phyloP scores from a whole-genome alignment of 2,329 filamentous ascomycete species.

The Aureobasidium melanogenum region DNA sequence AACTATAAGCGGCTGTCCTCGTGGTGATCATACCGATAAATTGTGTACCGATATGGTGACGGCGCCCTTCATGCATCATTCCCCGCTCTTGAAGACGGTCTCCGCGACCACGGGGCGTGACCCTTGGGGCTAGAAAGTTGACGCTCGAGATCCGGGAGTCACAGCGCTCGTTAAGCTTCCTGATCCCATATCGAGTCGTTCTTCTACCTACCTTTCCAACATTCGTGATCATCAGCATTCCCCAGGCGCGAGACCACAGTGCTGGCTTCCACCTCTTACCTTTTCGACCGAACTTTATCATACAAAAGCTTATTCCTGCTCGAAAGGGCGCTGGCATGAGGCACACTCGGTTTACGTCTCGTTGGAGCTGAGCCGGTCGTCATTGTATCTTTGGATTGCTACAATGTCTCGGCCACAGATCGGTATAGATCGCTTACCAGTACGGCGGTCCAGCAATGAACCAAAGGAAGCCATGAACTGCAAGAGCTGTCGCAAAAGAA shows the following conservation, averaged over 20 bases:
- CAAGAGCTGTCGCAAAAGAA: conserved; percentile 87
- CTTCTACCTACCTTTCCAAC: background rate
- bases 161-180: background rate
- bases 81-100: conserved; percentile 3
- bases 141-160: conserved; percentile 8
- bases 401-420: conserved; percentile 67
- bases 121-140: conserved; percentile 8
- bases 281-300: background rate
- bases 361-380: conserved; percentile 6
- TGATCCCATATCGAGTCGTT: background rate
- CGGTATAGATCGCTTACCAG: conserved; percentile 69
- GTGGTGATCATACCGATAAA: background rate
- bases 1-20: background rate
- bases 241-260: background rate
- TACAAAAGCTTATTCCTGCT: background rate
- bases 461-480: conserved; percentile 90
- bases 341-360: background rate
- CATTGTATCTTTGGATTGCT: conserved; percentile 12
- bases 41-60: background rate
- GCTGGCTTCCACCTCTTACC: background rate
- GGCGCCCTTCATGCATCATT: background rate
- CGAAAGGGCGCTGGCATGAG: conserved; percentile 8
- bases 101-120: conserved; percentile 6
- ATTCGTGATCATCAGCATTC: background rate
- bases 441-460: conserved; percentile 62